These are phyloP conservation scores for Neofusicoccum ribis DNA, from an alignment of 2,329 filamentous ascomycete species.

Conservation along the genomic window DNA sequence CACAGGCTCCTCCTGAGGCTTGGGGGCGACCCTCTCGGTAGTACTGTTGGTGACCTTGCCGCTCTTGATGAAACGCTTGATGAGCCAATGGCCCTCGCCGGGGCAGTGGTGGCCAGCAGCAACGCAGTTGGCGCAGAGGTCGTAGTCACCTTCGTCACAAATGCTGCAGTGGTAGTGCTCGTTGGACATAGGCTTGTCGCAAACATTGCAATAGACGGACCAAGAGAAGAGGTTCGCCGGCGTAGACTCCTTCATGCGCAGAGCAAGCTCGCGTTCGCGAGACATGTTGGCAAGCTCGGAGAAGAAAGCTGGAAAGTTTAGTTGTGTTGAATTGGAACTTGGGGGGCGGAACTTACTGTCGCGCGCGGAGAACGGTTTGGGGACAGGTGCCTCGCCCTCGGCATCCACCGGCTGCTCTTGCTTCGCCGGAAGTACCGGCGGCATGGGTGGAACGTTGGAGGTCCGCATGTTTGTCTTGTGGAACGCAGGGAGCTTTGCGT, in stretches of 20 bases:
- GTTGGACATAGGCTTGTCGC: conserved; percentile 74
- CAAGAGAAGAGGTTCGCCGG: conserved; percentile 52
- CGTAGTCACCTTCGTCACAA: conserved; percentile 91
- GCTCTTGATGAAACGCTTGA: conserved; percentile 80
- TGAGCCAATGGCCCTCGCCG: conserved; percentile 83
- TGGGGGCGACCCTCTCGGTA: conserved; percentile 76
- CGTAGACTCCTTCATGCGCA: conserved; percentile 42
- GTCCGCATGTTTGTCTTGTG: conserved; percentile 21
- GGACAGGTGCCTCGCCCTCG: conserved; percentile 43
- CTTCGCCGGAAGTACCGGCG: background rate
- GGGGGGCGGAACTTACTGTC: conserved; percentile 28
- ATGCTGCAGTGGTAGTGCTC: conserved; percentile 92
- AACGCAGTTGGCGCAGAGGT: conserved; percentile 82
- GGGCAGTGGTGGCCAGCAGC: conserved; percentile 74
- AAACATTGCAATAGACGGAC: conserved; percentile 92
- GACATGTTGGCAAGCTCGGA: conserved; percentile 26
- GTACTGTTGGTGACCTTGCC: conserved; percentile 81
- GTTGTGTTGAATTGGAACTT: background rate
- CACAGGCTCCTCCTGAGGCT: conserved; percentile 46
- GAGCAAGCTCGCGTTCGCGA: conserved; percentile 24
- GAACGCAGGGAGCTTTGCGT: conserved; percentile 21
- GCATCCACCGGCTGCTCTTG: conserved; percentile 10
- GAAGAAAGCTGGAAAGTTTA: conserved; percentile 29
- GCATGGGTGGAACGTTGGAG: background rate
- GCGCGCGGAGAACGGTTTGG: conserved; percentile 40